Evolutionary conservation across 768 basidiomycete species (phyloP).

Genomic region (Neoboletus subvelutipes): DNA sequence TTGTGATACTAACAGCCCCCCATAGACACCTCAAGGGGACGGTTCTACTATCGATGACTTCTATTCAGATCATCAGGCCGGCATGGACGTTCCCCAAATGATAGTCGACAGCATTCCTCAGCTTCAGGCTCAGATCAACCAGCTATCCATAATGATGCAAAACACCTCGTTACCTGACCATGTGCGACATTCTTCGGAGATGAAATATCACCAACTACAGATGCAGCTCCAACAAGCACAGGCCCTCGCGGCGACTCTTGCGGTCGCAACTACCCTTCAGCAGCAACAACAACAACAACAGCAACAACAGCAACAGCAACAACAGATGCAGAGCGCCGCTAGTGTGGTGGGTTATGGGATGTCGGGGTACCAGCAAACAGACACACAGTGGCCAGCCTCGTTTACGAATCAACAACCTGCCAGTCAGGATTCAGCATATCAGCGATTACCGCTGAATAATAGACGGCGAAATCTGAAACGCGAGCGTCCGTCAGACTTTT

Average conservation of each 20-base stretch:
- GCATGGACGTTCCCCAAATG: constrained; percentile 69
- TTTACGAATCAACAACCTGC: constrained; percentile 65
- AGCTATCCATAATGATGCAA: constrained; percentile 76
- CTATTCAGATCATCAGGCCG: constrained; percentile 71
- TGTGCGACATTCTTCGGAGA: constrained; percentile 77
- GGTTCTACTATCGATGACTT: constrained; percentile 56
- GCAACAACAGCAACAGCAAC: constrained; percentile 36
- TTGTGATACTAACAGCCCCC: constrained; percentile 3
- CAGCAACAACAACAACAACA: constrained; percentile 54
- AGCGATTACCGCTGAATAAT: constrained; percentile 79
- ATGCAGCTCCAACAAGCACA: constrained; percentile 80
- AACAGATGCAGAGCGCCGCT: constrained; percentile 36
- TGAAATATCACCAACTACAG: constrained; percentile 79
- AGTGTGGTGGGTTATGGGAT: constrained; percentile 41
- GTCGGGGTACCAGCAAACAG: constrained; percentile 42
- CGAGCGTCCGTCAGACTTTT: constrained; percentile 80
- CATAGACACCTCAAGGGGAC: constrained; percentile 28
- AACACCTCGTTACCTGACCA: constrained; percentile 70
- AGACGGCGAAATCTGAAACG: constrained; percentile 75
- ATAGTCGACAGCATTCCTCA: constrained; percentile 75
- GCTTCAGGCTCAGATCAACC: constrained; percentile 82
- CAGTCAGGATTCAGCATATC: constrained; percentile 82
- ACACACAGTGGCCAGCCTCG: constrained; percentile 43
- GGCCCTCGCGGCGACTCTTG: constrained; percentile 63
- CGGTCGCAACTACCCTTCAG: constrained; percentile 54